phyloP scores from a whole-genome alignment of 805 yeast genomes.

The Ogataea neopini region DNA sequence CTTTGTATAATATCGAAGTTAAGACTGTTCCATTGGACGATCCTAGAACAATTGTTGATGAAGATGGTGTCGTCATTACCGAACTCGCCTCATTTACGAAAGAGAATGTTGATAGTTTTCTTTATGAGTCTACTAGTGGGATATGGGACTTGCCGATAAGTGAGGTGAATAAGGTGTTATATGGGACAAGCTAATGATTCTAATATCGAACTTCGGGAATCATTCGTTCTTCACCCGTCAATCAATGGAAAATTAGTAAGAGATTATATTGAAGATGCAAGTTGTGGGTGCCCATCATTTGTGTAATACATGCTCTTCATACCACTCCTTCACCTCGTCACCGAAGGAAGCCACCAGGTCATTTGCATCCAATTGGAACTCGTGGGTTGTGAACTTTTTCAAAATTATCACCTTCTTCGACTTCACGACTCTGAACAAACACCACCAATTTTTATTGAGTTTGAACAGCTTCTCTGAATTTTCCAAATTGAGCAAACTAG shows the following conservation, averaged over 20 bases:
- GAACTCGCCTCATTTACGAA: slow-evolving; percentile 19
- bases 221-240: no score
- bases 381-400: slow-evolving; percentile 19
- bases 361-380: slow-evolving; percentile 20
- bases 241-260: no score
- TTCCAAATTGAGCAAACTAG: slow-evolving; percentile 15
- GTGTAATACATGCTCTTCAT: background rate
- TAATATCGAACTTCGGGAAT: no score
- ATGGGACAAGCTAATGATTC: slow-evolving; percentile 24
- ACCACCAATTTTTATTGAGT: slow-evolving; percentile 31
- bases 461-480: slow-evolving; percentile 26
- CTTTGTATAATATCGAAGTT: slow-evolving; percentile 74
- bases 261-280: no score
- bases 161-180: slow-evolving; percentile 65
- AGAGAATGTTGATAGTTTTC: slow-evolving; percentile 37
- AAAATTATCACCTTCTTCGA: slow-evolving; percentile 23
- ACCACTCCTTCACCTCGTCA: slow-evolving; percentile 29
- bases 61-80: slow-evolving; percentile 42
- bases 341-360: slow-evolving; percentile 26
- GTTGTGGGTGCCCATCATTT: no score
- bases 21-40: slow-evolving; percentile 61
- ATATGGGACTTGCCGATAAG: slow-evolving; percentile 83
- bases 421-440: slow-evolving; percentile 19
- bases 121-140: slow-evolving; percentile 70
- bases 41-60: slow-evolving; percentile 67